Percentiles rank a stretch among this genome's conserved stretches.
Evolutionary conservation across 768 basidiomycete genomes (phyloP).

Genomic region (Hortiboletus campestris): DNA sequence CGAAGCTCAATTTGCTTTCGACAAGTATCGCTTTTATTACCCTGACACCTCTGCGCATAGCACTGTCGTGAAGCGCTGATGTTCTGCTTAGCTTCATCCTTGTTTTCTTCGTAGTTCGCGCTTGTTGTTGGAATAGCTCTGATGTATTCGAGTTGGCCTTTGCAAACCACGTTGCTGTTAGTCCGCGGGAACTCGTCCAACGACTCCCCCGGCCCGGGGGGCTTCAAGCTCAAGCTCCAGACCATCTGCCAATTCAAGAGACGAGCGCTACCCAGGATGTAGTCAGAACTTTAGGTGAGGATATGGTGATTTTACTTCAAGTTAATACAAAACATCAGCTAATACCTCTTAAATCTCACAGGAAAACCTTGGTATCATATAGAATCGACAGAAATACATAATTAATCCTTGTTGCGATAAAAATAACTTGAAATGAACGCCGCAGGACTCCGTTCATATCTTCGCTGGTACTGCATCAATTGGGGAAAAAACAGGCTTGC

Average conservation of each 20-base stretch:
- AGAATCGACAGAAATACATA: not conserved
- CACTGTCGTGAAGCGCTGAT: not conserved
- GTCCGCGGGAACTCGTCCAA: not conserved
- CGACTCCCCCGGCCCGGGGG: not conserved
- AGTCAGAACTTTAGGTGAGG: not conserved
- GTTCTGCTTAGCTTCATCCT: not conserved
- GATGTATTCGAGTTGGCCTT: not conserved
- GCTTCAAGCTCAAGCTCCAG: not conserved
- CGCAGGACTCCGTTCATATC: not conserved
- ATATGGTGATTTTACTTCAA: not conserved
- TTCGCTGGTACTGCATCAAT: not conserved
- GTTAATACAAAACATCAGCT: not conserved
- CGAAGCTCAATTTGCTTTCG: slow-evolving; percentile 10
- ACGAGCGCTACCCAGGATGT: not conserved
- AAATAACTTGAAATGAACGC: not conserved
- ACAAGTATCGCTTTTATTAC: not conserved
- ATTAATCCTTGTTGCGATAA: not conserved
- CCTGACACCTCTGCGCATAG: not conserved
- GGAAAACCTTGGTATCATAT: not conserved
- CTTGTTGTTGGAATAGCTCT: not conserved
- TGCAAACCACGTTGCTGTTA: not conserved
- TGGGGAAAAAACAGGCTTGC: not conserved
- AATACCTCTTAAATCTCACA: not conserved
- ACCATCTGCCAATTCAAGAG: not conserved
- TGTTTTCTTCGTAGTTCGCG: not conserved